Base-by-base conservation (phyloP, 1,284 basidiomycete species). In the Grifola frondosa region DNA sequence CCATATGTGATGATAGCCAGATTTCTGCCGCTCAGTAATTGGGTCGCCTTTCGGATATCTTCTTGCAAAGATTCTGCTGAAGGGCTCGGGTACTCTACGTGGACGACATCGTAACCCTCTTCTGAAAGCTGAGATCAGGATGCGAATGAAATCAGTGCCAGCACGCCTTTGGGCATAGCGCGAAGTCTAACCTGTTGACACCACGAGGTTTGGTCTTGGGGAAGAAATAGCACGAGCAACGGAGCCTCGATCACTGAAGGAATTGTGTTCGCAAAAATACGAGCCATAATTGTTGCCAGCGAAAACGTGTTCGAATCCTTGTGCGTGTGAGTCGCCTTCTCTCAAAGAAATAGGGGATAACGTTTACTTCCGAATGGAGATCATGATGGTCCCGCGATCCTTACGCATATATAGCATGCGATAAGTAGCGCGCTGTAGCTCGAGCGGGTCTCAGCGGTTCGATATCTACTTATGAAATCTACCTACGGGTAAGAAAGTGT, bases 1-100 rank as follows among this genome's bases (percentile, higher is more conserved):
- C 68, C 72, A 40, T 67, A 73, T n/a, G 67, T 64, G 36, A 71
- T 35, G 15, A 74, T 50, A 10, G 59, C 71, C 66, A 68, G 70
- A n/a, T n/a, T n/a, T n/a, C n/a, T n/a, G n/a, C n/a, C n/a, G n/a
- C n/a, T n/a, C n/a, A n/a, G n/a, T n/a, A n/a, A n/a, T 28, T 53
- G 50, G n/a, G 41, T 26, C 6, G 32, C 25, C 11, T 46, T 41
- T 26, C 37, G 33, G 40, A 66, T 40, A 21, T 40, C 34, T 11
- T 57, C 49, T 9, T 36, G 20, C 21, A 66, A 49, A 28, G 50
- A 42, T 22, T 51, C 46, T 19, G 40, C 12, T 17, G 46, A 39
- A 21, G 53, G 35, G 20, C 42, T 37, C 19, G 65, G 62, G 34
- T 65, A 65, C 9, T 48, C 34, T 19, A 72, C 45, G 17, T 70